Evolutionary conservation across 129 eudicot genomes (phyloP), one percentile per base, ranked within the genome.

Genomic region (Scalesia atractyloides): DNA sequence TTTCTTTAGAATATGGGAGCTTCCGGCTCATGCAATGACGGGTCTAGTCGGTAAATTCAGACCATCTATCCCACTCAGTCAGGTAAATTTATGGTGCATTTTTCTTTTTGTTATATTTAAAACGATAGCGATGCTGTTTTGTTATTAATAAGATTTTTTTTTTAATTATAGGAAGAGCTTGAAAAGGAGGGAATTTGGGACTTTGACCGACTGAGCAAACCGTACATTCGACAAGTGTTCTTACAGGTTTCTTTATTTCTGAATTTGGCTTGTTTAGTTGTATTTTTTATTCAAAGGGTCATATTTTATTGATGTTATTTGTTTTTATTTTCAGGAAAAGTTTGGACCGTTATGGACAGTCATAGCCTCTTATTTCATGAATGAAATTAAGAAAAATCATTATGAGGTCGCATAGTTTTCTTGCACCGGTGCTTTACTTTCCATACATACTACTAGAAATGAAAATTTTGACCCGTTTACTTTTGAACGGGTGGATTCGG

Each of bases 1-100:
- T 51, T 88, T 95, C 90, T 95, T 95, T 68, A 90, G 99, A 83
- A 95, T 95, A 73, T 95, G 99, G 99, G 99, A 95, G 85, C 97
- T 95, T 79, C 99, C 99, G 24, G 97, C 86, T 64, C 99, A 95
- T 85, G 91, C 99, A 30, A 82, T 85, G 86, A 95, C 97, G 17
- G 99, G 97, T 66, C 86, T 95, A 30, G 91, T 93, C 56, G 99
- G 99, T 39, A 95, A 95, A 76, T 95, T 95, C 59, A 84, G 99
- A 53, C 99, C 99, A 53, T 95, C 99, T 64, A 95, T 95, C 63
- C 96, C 99, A 72, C 85, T 94, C 41, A 94, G 94, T 80, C 91
- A 94, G 93, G 99, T 90, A 76, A 24, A n/a, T 74, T 41, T 50
- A 57, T 36, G 56, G 69, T 78, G 26, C 22, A 2, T 9, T 30